Base-by-base conservation (phyloP, 768 basidiomycete species). In the Termitomyces sp. region DNA sequence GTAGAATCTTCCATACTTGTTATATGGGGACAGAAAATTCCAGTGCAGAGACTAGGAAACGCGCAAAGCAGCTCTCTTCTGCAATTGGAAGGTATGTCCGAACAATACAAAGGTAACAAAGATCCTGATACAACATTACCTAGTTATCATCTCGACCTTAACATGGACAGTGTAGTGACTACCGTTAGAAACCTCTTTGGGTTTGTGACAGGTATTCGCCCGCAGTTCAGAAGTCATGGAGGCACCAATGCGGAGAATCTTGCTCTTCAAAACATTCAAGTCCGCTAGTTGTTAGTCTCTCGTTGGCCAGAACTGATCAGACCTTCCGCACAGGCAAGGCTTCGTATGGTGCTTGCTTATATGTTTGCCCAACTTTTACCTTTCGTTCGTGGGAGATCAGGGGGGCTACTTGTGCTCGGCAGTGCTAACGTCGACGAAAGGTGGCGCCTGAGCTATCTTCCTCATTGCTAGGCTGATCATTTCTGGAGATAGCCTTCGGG, bases 1-100 rank as follows among this genome's bases (percentile, higher is more conserved):
- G 77, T 53, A 80, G 93, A 25, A 87, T 98, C 53, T 96, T 99
- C 77, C 95, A 98, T 70, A 96, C 95, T 0, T 97, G 94, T 71
- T 99, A 96, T 72, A 98, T 99, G 97, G 96, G 96, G 5, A 99
- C 97, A 0, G 92, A 95, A 70, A 95, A 98, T 69, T 98, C 96
- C 7, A 92, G 88, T 58, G 70, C 70, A 0, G 97, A 97, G 64
- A 98, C 97, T 7, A 77, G 93, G 11, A 74, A 79, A 59, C 79
- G 97, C 34, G 97, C 97, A 1, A 95, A 92, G 69, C 85, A 89
- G 43, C 82, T 99, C 4, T 84, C 91, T 6, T 80, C 86, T 38
- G 89, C 92, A 0, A 95, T 99, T 53, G 96, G 96, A 66, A 89
- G 91, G 95, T 92, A 61, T 21, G 32, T 50, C 52, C 8, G 31